Conservation (phyloP, 768 basidiomycete species). For the Cystofilobasidium capitatum region DNA sequence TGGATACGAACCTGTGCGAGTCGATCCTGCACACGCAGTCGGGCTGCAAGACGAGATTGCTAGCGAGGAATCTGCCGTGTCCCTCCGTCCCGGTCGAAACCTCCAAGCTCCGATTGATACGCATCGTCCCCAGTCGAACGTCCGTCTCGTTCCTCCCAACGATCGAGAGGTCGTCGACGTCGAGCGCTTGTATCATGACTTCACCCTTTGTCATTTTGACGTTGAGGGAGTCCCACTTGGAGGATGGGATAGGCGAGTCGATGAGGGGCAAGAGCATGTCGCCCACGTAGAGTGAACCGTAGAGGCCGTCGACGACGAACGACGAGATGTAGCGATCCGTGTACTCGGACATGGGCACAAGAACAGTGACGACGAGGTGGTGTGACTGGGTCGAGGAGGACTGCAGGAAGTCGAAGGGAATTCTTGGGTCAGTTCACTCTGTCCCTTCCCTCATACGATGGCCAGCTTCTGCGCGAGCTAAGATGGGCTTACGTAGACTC, state of each 20-base stretch:
- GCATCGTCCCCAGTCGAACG: background rate
- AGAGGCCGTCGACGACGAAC: background rate
- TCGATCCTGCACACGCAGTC: conserved; percentile 4
- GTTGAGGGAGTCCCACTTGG: background rate
- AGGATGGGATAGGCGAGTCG: background rate
- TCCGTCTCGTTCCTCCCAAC: background rate
- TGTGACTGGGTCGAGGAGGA: background rate
- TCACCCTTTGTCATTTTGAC: background rate
- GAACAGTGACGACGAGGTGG: background rate
- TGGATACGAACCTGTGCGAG: background rate
- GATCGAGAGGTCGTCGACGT: background rate
- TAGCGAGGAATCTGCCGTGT: background rate
- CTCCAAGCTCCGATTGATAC: background rate
- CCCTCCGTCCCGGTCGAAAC: background rate
- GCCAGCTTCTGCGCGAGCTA: too few relatives aligned
- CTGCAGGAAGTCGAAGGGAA: background rate
- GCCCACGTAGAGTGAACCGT: background rate
- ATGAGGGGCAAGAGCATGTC: background rate
- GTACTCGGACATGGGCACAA: background rate
- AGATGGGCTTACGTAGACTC: background rate
- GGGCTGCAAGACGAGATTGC: background rate
- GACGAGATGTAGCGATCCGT: background rate
- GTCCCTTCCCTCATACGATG: too few relatives aligned
- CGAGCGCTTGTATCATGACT: background rate
- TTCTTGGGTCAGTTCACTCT: background rate